A percentile compares a stretch with the other conserved stretches of the same genome.
phyloP scores from a whole-genome alignment of 2,329 filamentous ascomycete genomes.

The Fusarium duplospermum region DNA sequence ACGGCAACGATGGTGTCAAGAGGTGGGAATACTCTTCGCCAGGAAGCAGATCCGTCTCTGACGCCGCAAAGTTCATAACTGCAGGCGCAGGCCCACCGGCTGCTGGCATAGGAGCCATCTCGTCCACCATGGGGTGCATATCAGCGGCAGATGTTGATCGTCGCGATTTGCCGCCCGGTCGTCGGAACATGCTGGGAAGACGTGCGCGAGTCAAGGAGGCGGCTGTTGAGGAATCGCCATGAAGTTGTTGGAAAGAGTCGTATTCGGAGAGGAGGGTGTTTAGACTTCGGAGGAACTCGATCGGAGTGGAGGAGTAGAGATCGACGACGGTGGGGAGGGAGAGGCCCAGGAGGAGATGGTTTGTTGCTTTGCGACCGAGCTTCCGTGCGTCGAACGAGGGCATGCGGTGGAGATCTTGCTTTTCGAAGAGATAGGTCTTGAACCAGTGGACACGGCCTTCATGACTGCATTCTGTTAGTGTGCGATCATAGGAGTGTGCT shows the following conservation, averaged over 20 bases:
- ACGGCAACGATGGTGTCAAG: slow-evolving; percentile 90
- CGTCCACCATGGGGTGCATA: slow-evolving; percentile 49
- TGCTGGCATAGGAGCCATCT: slow-evolving; percentile 42
- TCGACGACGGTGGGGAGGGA: slow-evolving; percentile 92
- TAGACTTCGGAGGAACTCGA: slow-evolving; percentile 88
- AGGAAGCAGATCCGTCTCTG: slow-evolving; percentile 74
- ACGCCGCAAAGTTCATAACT: slow-evolving; percentile 68
- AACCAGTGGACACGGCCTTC: slow-evolving; percentile 98
- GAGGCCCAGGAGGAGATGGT: slow-evolving; percentile 91
- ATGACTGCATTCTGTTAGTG: slow-evolving; percentile 67
- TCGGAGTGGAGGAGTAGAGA: slow-evolving; percentile 80
- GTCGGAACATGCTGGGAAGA: slow-evolving; percentile 86
- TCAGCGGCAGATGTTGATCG: slow-evolving; percentile 63
- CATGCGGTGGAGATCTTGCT: slow-evolving; percentile 81
- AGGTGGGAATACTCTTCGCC: slow-evolving; percentile 91
- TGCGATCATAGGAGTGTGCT: background rate
- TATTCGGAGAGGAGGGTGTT: slow-evolving; percentile 91
- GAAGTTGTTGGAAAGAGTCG: slow-evolving; percentile 90
- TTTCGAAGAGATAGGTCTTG: slow-evolving; percentile 93
- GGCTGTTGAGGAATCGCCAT: slow-evolving; percentile 79
- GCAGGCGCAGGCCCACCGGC: slow-evolving; percentile 50
- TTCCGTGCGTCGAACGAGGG: slow-evolving; percentile 88
- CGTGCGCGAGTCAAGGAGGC: slow-evolving; percentile 80
- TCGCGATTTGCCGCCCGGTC: slow-evolving; percentile 69
- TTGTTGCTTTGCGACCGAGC: slow-evolving; percentile 89